Percentiles rank a stretch among this genome's conserved stretches.
Conservation (phyloP, 2,329 filamentous ascomycete genomes). For the Aspergillus persii region DNA sequence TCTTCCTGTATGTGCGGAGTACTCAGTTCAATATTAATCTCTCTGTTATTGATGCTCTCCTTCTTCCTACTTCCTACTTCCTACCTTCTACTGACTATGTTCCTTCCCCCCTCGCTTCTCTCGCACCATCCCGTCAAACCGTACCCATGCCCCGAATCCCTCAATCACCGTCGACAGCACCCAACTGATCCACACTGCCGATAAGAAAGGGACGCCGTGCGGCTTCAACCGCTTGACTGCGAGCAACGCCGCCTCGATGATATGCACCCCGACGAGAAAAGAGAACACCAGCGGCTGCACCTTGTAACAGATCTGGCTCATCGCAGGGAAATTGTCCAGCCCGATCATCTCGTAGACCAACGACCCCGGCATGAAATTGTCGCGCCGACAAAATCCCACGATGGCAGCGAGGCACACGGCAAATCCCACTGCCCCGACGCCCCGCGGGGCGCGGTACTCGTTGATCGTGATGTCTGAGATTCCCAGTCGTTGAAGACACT, state of each 20-base stretch:
- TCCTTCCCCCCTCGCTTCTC: slow-evolving; percentile 36
- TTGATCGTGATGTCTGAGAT: slow-evolving; percentile 57
- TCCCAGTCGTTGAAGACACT: slow-evolving; percentile 59
- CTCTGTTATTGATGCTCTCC: not conserved
- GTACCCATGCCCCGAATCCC: slow-evolving; percentile 49
- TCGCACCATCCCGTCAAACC: slow-evolving; percentile 47
- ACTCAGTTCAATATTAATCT: not conserved
- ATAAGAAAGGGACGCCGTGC: slow-evolving; percentile 52
- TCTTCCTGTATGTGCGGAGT: too few relatives aligned
- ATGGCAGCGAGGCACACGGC: slow-evolving; percentile 56
- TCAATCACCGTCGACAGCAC: slow-evolving; percentile 52
- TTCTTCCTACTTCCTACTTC: not conserved
- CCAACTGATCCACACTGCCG: slow-evolving; percentile 55
- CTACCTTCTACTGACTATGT: slow-evolving; percentile 21
- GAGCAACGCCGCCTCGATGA: slow-evolving; percentile 57
- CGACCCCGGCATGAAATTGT: slow-evolving; percentile 55
- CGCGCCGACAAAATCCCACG: slow-evolving; percentile 48
- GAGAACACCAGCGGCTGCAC: slow-evolving; percentile 59
- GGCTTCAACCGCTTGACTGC: slow-evolving; percentile 45
- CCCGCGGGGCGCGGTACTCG: slow-evolving; percentile 52
- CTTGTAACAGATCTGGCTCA: slow-evolving; percentile 57
- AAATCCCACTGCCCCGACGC: slow-evolving; percentile 56
- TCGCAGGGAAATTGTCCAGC: slow-evolving; percentile 54
- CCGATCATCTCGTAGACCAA: slow-evolving; percentile 49
- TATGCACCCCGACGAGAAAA: slow-evolving; percentile 64